Evolutionary conservation across 129 eudicot genomes (phyloP), one percentile per base, ranked within the genome.

Genomic region (Artemisia tridentata): DNA sequence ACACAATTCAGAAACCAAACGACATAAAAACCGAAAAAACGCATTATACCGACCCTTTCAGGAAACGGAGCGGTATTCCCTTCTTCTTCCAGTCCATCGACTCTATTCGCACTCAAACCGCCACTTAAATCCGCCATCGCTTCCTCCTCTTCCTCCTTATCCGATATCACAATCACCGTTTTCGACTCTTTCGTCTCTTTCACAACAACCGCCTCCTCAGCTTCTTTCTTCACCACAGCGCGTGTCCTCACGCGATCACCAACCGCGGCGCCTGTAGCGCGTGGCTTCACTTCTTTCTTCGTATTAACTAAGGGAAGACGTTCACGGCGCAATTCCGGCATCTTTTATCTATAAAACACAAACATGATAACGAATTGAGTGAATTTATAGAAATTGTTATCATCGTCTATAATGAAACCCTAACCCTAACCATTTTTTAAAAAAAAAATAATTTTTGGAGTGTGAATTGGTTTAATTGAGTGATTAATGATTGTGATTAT

Each of bases 101-200:
- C 87, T 69, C 75, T 79, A 61, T 84, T 84, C 60, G 88, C 90
- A 73, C 96, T 89, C 82, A 86, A 80, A 0, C 96, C 96, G 61
- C 96, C 96, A 71, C 90, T 89, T 45, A 60, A 83, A 76, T 84
- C 96, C 65, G 72, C 90, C 90, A 86, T 84, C 63, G 2, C 63
- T 19, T 29, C 61, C 56, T 71, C 75, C 59, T 63, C 21, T 15
- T 15, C 67, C 23, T 65, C 70, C 61, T 46, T 25, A 34, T 31
- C 45, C 69, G 78, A 60, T 21, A 61, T 46, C 0, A 79, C 75
- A 53, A 74, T 38, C 72, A 46, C 72, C 67, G 63, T 56, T 60
- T 38, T 51, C 20, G 55, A 56, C 57, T 69, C 51, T 18, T 19
- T 52, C 56, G 34, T 25, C 65, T 65, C 59, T 77, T 67, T 23